Evolutionary conservation across 2,329 filamentous ascomycete species (phyloP).

Genomic region (Cladosporium oxysporum): DNA sequence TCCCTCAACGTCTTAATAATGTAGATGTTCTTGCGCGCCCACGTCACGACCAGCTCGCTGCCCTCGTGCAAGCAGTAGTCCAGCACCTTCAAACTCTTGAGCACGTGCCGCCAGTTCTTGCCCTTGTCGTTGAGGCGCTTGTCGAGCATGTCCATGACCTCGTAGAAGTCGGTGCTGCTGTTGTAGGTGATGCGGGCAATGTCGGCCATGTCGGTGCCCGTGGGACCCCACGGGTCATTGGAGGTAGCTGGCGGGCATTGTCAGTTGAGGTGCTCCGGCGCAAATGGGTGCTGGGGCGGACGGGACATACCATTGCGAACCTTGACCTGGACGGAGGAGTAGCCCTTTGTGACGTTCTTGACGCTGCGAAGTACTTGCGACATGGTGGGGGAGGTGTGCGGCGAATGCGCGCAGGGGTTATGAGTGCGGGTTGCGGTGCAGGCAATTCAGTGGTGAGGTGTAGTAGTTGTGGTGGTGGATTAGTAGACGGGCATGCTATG

Average conservation of each 20-base stretch:
- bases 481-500: too few species aligned
- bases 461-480: not conserved
- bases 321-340: conserved; percentile 94
- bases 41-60: conserved; percentile 93
- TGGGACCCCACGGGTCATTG: conserved; percentile 98
- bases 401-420: conserved; percentile 6
- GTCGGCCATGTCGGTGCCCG: conserved; percentile 97
- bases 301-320: conserved; percentile 82
- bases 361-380: conserved; percentile 96
- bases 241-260: conserved; percentile 71
- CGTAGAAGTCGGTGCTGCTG: conserved; percentile 96
- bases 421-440: not conserved
- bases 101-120: conserved; percentile 98
- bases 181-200: conserved; percentile 98
- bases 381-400: conserved; percentile 56
- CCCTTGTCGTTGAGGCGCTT: conserved; percentile 98
- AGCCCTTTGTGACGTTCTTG: conserved; percentile 99
- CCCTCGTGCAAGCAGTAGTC: conserved; percentile 98
- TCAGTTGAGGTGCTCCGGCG: conserved; percentile 33
- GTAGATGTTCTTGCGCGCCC: conserved; percentile 97
- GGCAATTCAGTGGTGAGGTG: not conserved
- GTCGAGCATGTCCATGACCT: conserved; percentile 99
- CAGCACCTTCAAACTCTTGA: conserved; percentile 95
- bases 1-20: conserved; percentile 98
- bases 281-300: not conserved